Conservation (phyloP, 495 filamentous ascomycete species). For the Cercophora scortea region DNA sequence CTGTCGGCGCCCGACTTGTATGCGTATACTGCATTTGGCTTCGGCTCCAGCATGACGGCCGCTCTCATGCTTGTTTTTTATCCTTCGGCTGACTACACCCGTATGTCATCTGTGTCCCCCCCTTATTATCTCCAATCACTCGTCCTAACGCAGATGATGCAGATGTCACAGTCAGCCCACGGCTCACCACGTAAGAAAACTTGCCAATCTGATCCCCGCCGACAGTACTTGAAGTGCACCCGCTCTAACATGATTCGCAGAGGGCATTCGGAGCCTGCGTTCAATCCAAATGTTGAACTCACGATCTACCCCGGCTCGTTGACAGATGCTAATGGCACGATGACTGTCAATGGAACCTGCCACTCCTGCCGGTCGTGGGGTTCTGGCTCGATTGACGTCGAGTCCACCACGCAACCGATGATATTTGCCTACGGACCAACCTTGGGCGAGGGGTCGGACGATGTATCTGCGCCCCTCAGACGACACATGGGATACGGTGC, state of each 20-base stretch:
- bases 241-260: neutral
- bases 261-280: constrained; percentile 42
- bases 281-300: constrained; percentile 29
- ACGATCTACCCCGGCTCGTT: constrained; percentile 25
- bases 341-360: constrained; percentile 42
- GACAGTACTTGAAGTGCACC: too few species aligned
- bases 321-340: constrained; percentile 5
- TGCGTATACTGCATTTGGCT: constrained; percentile 21
- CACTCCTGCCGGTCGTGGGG: constrained; percentile 38
- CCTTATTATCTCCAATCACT: too few species aligned
- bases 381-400: constrained; percentile 24
- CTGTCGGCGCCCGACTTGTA: constrained; percentile 16
- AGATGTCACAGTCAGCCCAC: constrained; percentile 16
- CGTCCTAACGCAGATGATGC: neutral
- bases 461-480: constrained; percentile 32
- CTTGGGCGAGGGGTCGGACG: constrained; percentile 26
- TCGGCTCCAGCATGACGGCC: constrained; percentile 17
- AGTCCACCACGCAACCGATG: constrained; percentile 33
- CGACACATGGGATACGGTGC: constrained; percentile 45
- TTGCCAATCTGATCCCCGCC: too few species aligned
- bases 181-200: neutral
- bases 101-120: neutral
- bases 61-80: constrained; percentile 21
- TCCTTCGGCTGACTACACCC: constrained; percentile 8
- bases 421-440: constrained; percentile 49